Evolutionary conservation across 768 basidiomycete genomes (phyloP), one percentile per base, ranked within the genome.

Genomic region (Amyloporia xantha): DNA sequence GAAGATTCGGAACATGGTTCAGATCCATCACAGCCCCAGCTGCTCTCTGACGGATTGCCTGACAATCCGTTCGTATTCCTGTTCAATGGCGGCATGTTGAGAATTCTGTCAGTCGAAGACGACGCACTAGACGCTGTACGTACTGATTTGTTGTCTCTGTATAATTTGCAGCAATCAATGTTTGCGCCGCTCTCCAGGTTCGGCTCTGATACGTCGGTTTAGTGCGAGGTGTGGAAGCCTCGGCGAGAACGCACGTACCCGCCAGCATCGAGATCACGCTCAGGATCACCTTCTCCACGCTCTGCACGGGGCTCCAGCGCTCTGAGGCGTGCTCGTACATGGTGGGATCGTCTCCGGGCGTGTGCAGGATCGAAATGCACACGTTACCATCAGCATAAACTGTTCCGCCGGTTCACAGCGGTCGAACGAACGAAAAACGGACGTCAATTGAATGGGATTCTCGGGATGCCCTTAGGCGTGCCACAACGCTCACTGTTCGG

Each of bases 241-340:
- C n/a, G 37, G n/a, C 6, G 20, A 4, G 39, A 40, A 9, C 15
- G 43, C 27, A 61, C 79, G 55, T 55, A 89, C 91, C 90, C 54
- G 96, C 94, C 11, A 99, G 76, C 93, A 99, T 97, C 36, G 90
- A 93, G 57, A 99, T 83, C 20, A 99, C 95, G 57, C 91, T 94
- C 9, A 98, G 74, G 47, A 98, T 78, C 55, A 96, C 95, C 68
- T 96, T 97, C 71, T 98, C 89, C 13, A 99, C 90, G 60, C 90
- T 91, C 68, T 98, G 95, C 0, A 98, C 95, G n/a, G 96, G 96
- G 50, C 88, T 91, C 96, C 96, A 99, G 33, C 96, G 79, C 62
- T 99, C 96, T 17, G 88, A 91, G 0, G 93, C 91, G 57, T 86
- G 81, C 64, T 99, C 95, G 65, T 97, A 98, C 76, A 90, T 86